Base-by-base conservation (phyloP, 2,329 filamentous ascomycete species). In the Epichloe sylvatica region DNA sequence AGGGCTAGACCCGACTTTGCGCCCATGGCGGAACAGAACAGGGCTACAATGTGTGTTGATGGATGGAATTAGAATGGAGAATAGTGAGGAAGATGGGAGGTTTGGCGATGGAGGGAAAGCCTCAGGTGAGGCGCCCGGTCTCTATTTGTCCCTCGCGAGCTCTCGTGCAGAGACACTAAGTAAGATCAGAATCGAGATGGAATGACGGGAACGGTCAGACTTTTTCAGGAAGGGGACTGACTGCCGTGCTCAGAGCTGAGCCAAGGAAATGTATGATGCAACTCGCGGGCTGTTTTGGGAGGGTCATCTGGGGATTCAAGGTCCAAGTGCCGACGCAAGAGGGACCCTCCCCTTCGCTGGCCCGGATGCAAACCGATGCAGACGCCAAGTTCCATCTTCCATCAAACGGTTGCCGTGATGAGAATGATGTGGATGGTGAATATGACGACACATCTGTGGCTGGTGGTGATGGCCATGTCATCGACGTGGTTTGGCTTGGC, bases 1-100 rank as follows among this genome's bases (percentile, higher is more conserved):
- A 94, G 78, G 58, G 78, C 72, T 53, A 81, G 65, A 55, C 60
- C 62, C 23, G 57, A 52, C 38, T 56, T 55, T 46, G 58, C 60
- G 46, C 59, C 60, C 64, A 67, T 67, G 46, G 4, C 25, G 25
- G 8, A 4, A 30, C 25, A 4, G 25, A 30, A 9, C 25, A 30
- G 25, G 25, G 25, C 7, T 4, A 9, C 1, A 9, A 9, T 30
- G 3, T 30, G 8, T 30, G 25, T 30, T 30, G 30, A 11, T 11
- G 30, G 30, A 30, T 30, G 30, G 30, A 11, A 4, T 11, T 9
- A 0, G 30, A 30, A 30, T 30, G 30, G 30, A 30, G 30, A 30
- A 4, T 11, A 30, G 5, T 0, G 1, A 9, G 12, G 39, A 21
- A 23, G 19, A 41, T 21, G 41, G 41, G 41, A 15, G 17, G 40